These are phyloP conservation scores for Aspergillus sp. DNA, from an alignment of 2,329 filamentous ascomycete species.

Conservation along the genomic window DNA sequence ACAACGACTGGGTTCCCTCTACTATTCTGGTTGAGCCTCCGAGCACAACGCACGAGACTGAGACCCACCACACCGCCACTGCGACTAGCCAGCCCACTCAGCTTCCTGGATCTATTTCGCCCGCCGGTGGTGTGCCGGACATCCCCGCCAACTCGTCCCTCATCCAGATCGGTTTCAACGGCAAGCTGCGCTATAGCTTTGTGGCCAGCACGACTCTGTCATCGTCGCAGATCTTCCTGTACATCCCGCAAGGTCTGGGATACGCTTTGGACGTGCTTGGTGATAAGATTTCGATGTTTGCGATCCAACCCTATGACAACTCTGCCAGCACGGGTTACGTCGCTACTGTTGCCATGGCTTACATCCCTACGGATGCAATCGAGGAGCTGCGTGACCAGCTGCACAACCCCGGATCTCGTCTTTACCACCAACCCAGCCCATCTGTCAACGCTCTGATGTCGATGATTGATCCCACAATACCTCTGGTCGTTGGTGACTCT, in stretches of 20 bases:
- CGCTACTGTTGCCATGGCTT: conserved; percentile 70
- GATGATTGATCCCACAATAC: conserved; percentile 79
- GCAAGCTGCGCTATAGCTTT: conserved; percentile 75
- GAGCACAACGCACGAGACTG: conserved; percentile 20
- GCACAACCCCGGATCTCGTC: conserved; percentile 59
- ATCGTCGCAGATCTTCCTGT: conserved; percentile 77
- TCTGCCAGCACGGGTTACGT: conserved; percentile 62
- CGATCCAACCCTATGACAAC: conserved; percentile 71
- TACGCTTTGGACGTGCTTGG: conserved; percentile 49
- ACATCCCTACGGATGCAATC: conserved; percentile 66
- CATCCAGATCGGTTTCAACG: conserved; percentile 80
- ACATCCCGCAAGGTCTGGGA: conserved; percentile 63
- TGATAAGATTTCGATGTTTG: conserved; percentile 58
- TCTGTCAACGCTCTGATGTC: conserved; percentile 67
- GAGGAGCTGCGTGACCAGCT: conserved; percentile 62
- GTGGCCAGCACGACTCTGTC: conserved; percentile 65
- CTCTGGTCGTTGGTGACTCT: conserved; percentile 50
- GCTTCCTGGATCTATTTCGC: conserved; percentile 69
- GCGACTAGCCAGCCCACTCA: conserved; percentile 50
- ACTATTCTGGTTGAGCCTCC: conserved; percentile 24
- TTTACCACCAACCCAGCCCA: conserved; percentile 64
- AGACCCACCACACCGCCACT: conserved; percentile 28
- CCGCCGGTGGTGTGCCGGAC: conserved; percentile 52
- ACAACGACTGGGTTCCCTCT: conserved; percentile 17
- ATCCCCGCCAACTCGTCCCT: conserved; percentile 59